Base-by-base conservation (phyloP, 75 land plant genomes). In the Ceratopteris richardii region DNA sequence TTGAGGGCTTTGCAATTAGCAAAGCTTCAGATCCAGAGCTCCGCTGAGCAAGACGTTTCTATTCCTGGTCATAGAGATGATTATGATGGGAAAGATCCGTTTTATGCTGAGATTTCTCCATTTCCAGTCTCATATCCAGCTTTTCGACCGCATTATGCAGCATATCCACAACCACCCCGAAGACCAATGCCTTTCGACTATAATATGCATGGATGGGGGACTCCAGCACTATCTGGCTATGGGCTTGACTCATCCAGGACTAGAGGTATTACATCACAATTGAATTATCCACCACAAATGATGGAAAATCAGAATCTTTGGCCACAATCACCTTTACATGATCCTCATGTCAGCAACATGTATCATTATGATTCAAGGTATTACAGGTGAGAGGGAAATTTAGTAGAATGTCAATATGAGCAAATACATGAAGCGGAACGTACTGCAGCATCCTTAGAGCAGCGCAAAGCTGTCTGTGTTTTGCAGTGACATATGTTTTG, bases 1-100 rank as follows among this genome's bases (percentile, higher is more conserved):
- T 64, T 64, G 42, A 40, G 58, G 27, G 66, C 57, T 36, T 64
- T 64, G 44, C 58, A 64, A 40, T 31, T 53, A 19, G 57, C 58
- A 1, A 64, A 64, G 58, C n/a, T 28, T 28, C 53, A 64, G 28
- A 53, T 64, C 26, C 66, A 64, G 41, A 54, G 22, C 50, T 46
- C 50, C 22, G 4, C 50, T 46, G 37, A 33, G 37, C 50, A n/a
- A 18, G 22, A n/a, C 3, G 22, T 46, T n/a, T 17, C 50, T 46
- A 2, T 17, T 18, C 3, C 14, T 21, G 18, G 18, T 2, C 13
- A 46, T 5, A 18, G 50, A 21, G 14, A 46, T 18, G 50, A 5
- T 46, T 33, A 33, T 9, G 50, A 21, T 46, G 50, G 18, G 3
- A n/a, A 14, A 2, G 50, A 18, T 46, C 13, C 50, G 17, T 18